Evolutionary conservation across 2,329 filamentous ascomycete species (phyloP).

Genomic region (Microcyclosporella mali): DNA sequence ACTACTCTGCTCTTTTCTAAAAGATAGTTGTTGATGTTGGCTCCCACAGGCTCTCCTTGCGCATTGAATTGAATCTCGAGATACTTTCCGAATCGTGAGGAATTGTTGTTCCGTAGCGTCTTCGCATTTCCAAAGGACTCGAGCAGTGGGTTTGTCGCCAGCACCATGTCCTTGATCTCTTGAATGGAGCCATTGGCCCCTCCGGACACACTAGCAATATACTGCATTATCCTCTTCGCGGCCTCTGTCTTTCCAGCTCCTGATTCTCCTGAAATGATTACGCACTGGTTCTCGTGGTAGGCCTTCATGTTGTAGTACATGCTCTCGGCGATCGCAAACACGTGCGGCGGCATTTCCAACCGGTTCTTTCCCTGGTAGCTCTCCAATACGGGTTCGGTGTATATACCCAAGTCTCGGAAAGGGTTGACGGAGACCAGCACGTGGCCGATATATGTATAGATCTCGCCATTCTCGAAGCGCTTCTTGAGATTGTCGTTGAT

Average conservation of each 20-base stretch:
- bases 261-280: constrained; percentile 98
- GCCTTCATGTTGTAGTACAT: constrained; percentile 99
- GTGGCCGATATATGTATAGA: constrained; percentile 99
- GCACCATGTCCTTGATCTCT: constrained; percentile 97
- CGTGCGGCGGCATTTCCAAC: constrained; percentile 77
- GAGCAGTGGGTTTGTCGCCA: constrained; percentile 92
- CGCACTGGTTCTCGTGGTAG: constrained; percentile 97
- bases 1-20: constrained; percentile 93
- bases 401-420: constrained; percentile 91
- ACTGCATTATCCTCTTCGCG: constrained; percentile 98
- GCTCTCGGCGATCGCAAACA: constrained; percentile 94
- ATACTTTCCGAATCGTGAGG: constrained; percentile 96
- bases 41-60: constrained; percentile 85
- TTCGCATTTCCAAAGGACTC: constrained; percentile 99
- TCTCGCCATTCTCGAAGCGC: constrained; percentile 93
- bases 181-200: constrained; percentile 80
- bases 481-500: constrained; percentile 99
- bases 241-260: constrained; percentile 98
- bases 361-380: constrained; percentile 97
- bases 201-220: constrained; percentile 94
- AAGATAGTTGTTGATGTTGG: constrained; percentile 96
- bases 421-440: constrained; percentile 98
- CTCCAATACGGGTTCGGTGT: constrained; percentile 87
- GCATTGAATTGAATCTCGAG: constrained; percentile 93
- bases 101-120: constrained; percentile 97